Conservation (phyloP, 331 rosid genomes). For the Saraca asoca region DNA sequence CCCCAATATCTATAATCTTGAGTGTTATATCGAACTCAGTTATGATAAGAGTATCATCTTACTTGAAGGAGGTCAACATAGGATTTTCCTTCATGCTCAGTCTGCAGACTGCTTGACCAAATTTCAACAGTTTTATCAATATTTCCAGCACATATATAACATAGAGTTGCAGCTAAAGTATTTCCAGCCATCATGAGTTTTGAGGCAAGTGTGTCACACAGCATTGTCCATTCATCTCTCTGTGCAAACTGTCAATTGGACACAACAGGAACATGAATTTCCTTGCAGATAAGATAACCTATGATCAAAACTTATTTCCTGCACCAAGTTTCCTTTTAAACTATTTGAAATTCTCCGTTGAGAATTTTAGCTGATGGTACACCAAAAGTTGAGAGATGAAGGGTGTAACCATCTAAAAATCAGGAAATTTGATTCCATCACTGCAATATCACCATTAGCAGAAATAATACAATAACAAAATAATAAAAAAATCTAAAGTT, state of each 20-base stretch:
- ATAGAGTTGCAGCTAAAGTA: conserved; percentile 91
- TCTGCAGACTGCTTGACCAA: conserved; percentile 85
- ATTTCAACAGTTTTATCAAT: conserved; percentile 96
- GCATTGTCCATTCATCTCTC: conserved; percentile 89
- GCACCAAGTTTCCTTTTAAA: background rate
- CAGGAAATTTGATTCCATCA: no score
- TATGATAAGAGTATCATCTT: conserved; percentile 32
- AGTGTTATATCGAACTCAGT: conserved; percentile 1
- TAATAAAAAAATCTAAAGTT: conserved; percentile 8
- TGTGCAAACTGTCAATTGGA: conserved; percentile 79
- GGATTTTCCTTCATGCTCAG: conserved; percentile 72
- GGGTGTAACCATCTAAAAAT: conserved; percentile 3
- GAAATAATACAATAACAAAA: background rate
- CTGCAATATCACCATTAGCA: conserved; percentile 12
- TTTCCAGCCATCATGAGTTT: conserved; percentile 86
- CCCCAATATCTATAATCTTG: conserved; percentile 16
- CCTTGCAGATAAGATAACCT: conserved; percentile 13
- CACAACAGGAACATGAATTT: conserved; percentile 16
- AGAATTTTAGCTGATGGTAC: conserved; percentile 28
- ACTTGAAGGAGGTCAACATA: conserved; percentile 97
- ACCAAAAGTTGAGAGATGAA: background rate
- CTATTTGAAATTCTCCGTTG: background rate
- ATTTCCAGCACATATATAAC: conserved; percentile 97
- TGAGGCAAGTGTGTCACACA: conserved; percentile 91
- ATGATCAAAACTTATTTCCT: conserved; percentile 16